Percentiles rank a stretch among this genome's conserved stretches.
Conservation (phyloP, 371 early-diverging fungal genomes). For the Rhizopus microsporus region DNA sequence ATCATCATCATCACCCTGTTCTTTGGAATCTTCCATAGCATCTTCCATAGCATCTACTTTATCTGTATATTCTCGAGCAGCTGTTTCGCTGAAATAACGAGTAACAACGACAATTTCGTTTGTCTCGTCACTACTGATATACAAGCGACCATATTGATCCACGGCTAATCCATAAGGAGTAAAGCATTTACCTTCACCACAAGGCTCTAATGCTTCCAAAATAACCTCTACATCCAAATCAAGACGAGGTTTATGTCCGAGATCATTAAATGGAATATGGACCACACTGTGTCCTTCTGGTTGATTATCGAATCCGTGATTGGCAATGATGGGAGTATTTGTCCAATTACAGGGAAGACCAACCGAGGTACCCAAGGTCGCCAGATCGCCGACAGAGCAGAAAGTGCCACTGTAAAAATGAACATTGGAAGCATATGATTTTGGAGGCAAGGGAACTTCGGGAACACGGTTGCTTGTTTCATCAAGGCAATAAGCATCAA, state of each 20-base stretch:
- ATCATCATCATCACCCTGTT: neutral
- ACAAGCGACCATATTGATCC: conserved; percentile 40
- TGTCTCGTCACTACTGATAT: conserved; percentile 41
- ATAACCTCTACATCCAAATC: conserved; percentile 40
- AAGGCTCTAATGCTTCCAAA: conserved; percentile 28
- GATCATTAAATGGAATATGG: conserved; percentile 43
- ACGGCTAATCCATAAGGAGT: conserved; percentile 36
- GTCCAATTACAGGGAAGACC: conserved; percentile 57
- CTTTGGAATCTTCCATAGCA: neutral
- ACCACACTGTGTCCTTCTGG: conserved; percentile 38
- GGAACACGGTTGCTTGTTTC: conserved; percentile 29
- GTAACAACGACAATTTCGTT: conserved; percentile 42
- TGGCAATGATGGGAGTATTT: conserved; percentile 43
- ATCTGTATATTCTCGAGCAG: conserved; percentile 38
- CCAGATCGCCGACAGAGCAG: conserved; percentile 43
- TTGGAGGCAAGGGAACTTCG: conserved; percentile 29
- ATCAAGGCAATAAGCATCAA: conserved; percentile 37
- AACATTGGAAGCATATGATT: conserved; percentile 26
- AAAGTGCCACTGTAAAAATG: conserved; percentile 43
- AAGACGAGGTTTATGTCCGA: conserved; percentile 45
- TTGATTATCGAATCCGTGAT: conserved; percentile 30
- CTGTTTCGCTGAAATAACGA: conserved; percentile 34
- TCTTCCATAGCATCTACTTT: conserved; percentile 8
- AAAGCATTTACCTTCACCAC: conserved; percentile 25
- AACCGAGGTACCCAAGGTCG: conserved; percentile 40